Percentiles rank a stretch among this genome's conserved stretches.
Conservation (phyloP, 1,284 basidiomycete species). For the Cryptococcus sp. region DNA sequence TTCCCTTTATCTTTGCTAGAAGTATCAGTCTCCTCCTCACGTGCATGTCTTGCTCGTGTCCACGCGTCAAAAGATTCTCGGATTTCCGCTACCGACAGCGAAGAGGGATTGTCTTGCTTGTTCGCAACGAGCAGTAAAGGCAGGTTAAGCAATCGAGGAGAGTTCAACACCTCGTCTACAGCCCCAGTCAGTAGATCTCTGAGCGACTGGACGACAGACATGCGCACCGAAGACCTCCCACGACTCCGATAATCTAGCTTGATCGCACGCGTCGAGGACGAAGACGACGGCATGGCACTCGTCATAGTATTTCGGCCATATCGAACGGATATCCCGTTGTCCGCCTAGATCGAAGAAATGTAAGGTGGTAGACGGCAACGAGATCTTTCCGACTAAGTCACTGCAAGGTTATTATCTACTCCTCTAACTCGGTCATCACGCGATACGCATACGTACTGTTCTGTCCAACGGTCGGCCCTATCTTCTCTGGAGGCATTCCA, state of each 20-base stretch:
- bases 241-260: slow-evolving; percentile 78
- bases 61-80: slow-evolving; percentile 86
- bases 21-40: slow-evolving; percentile 12
- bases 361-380: slow-evolving; percentile 82
- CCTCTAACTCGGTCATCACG: neutral
- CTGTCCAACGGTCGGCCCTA: slow-evolving; percentile 90
- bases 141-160: slow-evolving; percentile 80
- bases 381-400: slow-evolving; percentile 78
- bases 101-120: slow-evolving; percentile 80
- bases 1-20: slow-evolving; percentile 16
- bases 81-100: slow-evolving; percentile 82
- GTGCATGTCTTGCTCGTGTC: slow-evolving; percentile 48
- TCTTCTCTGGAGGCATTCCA: slow-evolving; percentile 81
- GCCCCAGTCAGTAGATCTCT: neutral
- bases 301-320: slow-evolving; percentile 91
- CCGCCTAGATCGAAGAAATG: slow-evolving; percentile 95
- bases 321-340: slow-evolving; percentile 83
- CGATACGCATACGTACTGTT: slow-evolving; percentile 66
- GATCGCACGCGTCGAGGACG: slow-evolving; percentile 85
- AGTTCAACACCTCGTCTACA: slow-evolving; percentile 76
- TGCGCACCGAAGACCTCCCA: slow-evolving; percentile 90
- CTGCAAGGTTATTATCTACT: neutral
- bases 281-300: slow-evolving; percentile 93
- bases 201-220: neutral
- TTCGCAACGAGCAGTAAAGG: slow-evolving; percentile 87